Percentiles rank a stretch among this genome's conserved stretches.
Evolutionary conservation across 768 basidiomycete genomes (phyloP).

Genomic region (Psilocybe cubensis): DNA sequence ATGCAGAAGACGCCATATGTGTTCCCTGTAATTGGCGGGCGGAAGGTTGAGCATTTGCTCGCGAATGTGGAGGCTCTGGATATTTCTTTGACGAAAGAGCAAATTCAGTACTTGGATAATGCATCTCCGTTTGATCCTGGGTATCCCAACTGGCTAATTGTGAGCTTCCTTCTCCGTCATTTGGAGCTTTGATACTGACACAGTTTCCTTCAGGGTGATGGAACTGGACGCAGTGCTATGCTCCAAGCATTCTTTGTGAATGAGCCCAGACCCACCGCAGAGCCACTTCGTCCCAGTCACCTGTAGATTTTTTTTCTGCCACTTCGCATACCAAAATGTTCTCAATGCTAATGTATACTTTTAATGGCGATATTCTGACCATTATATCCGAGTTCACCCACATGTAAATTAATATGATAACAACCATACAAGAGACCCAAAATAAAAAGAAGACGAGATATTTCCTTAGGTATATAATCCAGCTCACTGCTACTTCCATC

Average conservation of each 20-base stretch:
- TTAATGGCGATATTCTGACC: too few species aligned
- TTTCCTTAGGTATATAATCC: too few species aligned
- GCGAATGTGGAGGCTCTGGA: constrained; percentile 56
- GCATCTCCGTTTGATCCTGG: constrained; percentile 48
- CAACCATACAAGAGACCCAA: too few species aligned
- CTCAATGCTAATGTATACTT: too few species aligned
- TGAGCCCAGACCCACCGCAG: neutral
- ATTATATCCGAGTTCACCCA: too few species aligned
- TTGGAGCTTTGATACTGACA: too few species aligned
- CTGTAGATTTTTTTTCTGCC: too few species aligned
- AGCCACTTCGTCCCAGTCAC: neutral
- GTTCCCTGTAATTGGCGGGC: constrained; percentile 54
- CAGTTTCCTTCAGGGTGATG: neutral
- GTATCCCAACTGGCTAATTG: constrained; percentile 42
- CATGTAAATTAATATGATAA: too few species aligned
- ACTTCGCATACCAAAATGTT: too few species aligned
- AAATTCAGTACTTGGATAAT: constrained; percentile 49
- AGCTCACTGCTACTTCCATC: too few species aligned
- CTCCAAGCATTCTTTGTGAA: neutral
- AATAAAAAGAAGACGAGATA: too few species aligned
- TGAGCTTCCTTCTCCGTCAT: too few species aligned
- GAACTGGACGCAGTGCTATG: neutral
- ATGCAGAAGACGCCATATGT: constrained; percentile 58
- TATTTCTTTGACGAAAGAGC: constrained; percentile 46
- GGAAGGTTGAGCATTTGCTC: constrained; percentile 55